Conservation (phyloP, 2,329 filamentous ascomycete genomes). For the Cercospora sp. region DNA sequence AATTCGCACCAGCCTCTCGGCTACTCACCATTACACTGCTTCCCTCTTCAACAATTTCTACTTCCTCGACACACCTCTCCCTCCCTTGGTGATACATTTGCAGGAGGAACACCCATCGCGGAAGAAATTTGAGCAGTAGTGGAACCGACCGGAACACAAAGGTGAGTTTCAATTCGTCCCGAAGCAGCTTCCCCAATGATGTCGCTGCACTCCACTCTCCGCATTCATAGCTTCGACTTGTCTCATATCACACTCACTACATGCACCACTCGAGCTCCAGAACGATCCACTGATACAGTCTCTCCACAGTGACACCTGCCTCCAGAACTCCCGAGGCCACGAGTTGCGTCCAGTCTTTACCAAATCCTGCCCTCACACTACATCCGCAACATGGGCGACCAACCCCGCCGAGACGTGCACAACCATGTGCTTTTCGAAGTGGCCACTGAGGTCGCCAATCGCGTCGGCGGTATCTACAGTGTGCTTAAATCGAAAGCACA, state of each 20-base stretch:
- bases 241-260: neutral
- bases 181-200: constrained; percentile 1
- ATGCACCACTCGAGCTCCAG: neutral
- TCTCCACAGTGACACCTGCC: constrained; percentile 3
- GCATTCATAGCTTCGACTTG: neutral
- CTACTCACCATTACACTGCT: neutral
- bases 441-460: constrained; percentile 94
- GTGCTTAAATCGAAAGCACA: constrained; percentile 98
- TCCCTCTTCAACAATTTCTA: neutral
- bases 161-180: neutral
- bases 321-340: neutral
- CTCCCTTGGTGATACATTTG: neutral
- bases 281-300: constrained; percentile 3
- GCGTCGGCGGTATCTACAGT: constrained; percentile 98
- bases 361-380: constrained; percentile 3
- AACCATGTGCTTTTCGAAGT: constrained; percentile 97
- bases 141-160: neutral
- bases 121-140: neutral
- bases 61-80: neutral
- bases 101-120: neutral
- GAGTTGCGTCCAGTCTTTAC: constrained; percentile 10
- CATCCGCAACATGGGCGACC: constrained; percentile 35
- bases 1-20: neutral
- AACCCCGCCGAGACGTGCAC: constrained; percentile 70
- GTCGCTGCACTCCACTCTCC: neutral